Conservation (phyloP, 768 basidiomycete species). For the Mycena haematopus region DNA sequence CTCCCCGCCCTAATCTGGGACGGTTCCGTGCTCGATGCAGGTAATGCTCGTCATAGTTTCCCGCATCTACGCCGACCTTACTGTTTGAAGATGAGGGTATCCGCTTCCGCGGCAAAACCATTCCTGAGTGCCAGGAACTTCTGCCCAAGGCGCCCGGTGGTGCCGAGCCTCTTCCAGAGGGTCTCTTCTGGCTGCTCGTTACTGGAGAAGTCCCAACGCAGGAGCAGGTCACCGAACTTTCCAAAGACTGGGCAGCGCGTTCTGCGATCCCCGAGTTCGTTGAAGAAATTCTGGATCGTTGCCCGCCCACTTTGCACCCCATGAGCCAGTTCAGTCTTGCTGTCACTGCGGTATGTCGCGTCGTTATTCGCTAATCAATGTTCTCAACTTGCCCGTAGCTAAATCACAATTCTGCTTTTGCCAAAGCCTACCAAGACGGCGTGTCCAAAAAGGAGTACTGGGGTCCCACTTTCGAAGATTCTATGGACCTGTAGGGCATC, state of each 20-base stretch:
- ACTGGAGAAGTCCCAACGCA: slow-evolving; percentile 94
- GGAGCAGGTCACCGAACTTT: slow-evolving; percentile 86
- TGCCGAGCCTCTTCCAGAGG: slow-evolving; percentile 90
- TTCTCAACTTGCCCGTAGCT: slow-evolving; percentile 50
- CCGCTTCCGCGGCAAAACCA: slow-evolving; percentile 96
- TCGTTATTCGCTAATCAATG: slow-evolving; percentile 1
- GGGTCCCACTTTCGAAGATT: slow-evolving; percentile 90
- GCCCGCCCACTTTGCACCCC: slow-evolving; percentile 92
- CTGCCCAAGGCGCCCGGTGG: slow-evolving; percentile 92
- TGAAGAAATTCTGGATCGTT: slow-evolving; percentile 95
- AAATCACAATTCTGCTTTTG: slow-evolving; percentile 96
- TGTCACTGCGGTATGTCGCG: slow-evolving; percentile 79
- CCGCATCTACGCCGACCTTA: slow-evolving; percentile 15
- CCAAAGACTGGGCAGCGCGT: slow-evolving; percentile 94
- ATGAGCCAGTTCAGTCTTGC: slow-evolving; percentile 99
- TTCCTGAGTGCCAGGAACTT: slow-evolving; percentile 84
- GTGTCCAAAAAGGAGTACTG: slow-evolving; percentile 97
- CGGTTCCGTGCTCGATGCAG: slow-evolving; percentile 94
- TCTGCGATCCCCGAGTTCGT: slow-evolving; percentile 91
- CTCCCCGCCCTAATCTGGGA: slow-evolving; percentile 98
- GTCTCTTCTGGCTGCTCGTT: slow-evolving; percentile 93
- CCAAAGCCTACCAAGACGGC: slow-evolving; percentile 92
- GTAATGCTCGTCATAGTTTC: slow-evolving; percentile 40
- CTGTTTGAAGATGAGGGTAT: slow-evolving; percentile 83
- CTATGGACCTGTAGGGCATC: slow-evolving; percentile 76